A percentile compares a stretch with the other conserved stretches of the same genome.
phyloP scores from a whole-genome alignment of 1,284 basidiomycete species.

The Peniophora sp. region DNA sequence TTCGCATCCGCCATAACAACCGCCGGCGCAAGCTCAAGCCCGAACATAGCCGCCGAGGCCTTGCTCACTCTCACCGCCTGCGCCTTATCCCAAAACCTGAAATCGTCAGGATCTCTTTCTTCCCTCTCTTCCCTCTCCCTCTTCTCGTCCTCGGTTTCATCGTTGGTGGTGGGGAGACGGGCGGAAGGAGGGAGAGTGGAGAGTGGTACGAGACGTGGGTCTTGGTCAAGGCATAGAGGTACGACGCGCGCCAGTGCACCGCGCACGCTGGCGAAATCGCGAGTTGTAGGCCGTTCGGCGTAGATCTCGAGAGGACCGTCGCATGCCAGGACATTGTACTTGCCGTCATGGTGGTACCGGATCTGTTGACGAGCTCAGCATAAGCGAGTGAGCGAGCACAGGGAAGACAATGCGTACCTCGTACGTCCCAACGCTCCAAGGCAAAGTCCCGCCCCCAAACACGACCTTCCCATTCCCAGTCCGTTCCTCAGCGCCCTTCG shows the following conservation, averaged over 20 bases:
- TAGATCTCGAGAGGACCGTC: conserved; percentile 84
- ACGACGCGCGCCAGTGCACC: conserved; percentile 70
- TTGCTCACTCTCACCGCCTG: conserved; percentile 85
- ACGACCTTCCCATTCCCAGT: conserved; percentile 47
- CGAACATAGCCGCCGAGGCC: conserved; percentile 75
- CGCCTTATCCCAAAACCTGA: conserved; percentile 84
- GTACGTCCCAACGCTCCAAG: conserved; percentile 83
- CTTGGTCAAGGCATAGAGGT: conserved; percentile 79
- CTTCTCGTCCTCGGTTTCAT: conserved; percentile 8
- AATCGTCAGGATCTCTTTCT: conserved; percentile 76
- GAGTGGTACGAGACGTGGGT: conserved; percentile 73
- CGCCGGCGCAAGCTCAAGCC: conserved; percentile 82
- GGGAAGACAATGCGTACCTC: conserved; percentile 49
- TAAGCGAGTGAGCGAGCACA: not conserved
- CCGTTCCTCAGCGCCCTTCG: conserved; percentile 36
- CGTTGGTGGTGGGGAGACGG: conserved; percentile 37
- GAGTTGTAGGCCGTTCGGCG: conserved; percentile 54
- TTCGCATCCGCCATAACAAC: conserved; percentile 95
- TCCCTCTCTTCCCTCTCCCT: conserved; percentile 13
- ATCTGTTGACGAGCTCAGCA: conserved; percentile 34
- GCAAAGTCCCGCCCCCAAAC: conserved; percentile 74
- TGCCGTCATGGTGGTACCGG: conserved; percentile 87
- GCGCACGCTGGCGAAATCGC: conserved; percentile 61
- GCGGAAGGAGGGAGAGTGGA: conserved; percentile 70
- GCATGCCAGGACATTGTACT: conserved; percentile 90